Conservation (phyloP, 2,329 filamentous ascomycete genomes). For the Remersonia thermophila region DNA sequence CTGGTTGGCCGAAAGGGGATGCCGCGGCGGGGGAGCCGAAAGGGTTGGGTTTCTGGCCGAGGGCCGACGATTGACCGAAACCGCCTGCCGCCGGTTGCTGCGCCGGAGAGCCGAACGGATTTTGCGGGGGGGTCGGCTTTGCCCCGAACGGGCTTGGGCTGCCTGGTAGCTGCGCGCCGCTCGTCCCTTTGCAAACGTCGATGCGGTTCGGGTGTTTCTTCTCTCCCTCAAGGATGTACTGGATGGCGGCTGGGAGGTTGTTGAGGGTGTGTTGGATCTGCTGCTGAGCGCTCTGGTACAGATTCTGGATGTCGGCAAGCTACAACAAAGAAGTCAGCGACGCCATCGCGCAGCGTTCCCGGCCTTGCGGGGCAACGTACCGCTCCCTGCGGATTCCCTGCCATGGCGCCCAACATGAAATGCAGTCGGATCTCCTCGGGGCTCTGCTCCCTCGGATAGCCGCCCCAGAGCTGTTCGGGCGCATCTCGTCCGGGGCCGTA, state of each 20-base stretch:
- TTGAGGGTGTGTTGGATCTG: constrained; percentile 61
- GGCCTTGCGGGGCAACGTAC: constrained; percentile 25
- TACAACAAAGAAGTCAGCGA: constrained; percentile 25
- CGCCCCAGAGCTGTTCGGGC: constrained; percentile 75
- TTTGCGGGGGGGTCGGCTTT: constrained; percentile 22
- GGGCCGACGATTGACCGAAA: constrained; percentile 30
- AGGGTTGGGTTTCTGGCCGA: constrained; percentile 23
- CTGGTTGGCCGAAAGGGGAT: constrained; percentile 28
- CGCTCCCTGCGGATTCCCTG: constrained; percentile 46
- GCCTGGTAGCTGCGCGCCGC: constrained; percentile 10
- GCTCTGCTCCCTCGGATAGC: constrained; percentile 66
- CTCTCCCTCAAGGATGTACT: constrained; percentile 53
- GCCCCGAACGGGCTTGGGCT: constrained; percentile 24
- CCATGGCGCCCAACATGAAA: constrained; percentile 47
- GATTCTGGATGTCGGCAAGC: constrained; percentile 46
- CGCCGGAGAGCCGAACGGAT: constrained; percentile 29
- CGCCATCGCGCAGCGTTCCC: constrained; percentile 6
- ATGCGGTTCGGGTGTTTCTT: constrained; percentile 65
- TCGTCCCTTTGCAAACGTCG: constrained; percentile 42
- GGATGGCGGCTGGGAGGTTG: constrained; percentile 59
- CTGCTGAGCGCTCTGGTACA: constrained; percentile 52
- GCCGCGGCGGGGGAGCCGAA: constrained; percentile 33
- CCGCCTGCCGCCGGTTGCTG: constrained; percentile 9
- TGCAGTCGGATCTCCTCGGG: constrained; percentile 77
- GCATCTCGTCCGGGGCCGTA: constrained; percentile 70